A percentile compares a stretch with the other conserved stretches of the same genome.
These are phyloP conservation scores for Plicaturopsis crispa DNA, from an alignment of 768 basidiomycete genomes.

Conservation along the genomic window DNA sequence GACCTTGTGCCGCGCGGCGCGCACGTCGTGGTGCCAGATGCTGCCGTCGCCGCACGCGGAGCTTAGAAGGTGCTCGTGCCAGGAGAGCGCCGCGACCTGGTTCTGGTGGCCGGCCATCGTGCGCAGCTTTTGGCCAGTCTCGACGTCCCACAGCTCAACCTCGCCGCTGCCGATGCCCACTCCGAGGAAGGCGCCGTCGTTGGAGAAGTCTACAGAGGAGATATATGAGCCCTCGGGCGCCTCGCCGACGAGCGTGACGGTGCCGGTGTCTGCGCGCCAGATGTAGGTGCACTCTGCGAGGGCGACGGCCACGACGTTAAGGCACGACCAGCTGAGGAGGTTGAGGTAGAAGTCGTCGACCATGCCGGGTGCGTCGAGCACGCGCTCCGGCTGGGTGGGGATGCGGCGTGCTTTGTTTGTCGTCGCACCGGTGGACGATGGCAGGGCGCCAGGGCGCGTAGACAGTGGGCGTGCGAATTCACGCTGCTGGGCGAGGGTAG, in stretches of 20 bases:
- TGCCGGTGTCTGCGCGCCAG: slow-evolving; percentile 88
- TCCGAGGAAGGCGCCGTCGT: slow-evolving; percentile 75
- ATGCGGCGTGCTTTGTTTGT: slow-evolving; percentile 77
- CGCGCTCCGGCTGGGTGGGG: slow-evolving; percentile 82
- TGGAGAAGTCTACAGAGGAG: slow-evolving; percentile 71
- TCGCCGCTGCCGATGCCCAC: slow-evolving; percentile 76
- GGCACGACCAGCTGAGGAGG: slow-evolving; percentile 80
- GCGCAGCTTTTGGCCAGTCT: slow-evolving; percentile 67
- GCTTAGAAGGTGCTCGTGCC: slow-evolving; percentile 81
- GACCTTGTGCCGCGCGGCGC: slow-evolving; percentile 80
- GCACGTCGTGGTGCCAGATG: slow-evolving; percentile 95
- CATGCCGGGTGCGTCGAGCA: slow-evolving; percentile 91
- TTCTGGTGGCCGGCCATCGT: slow-evolving; percentile 88
- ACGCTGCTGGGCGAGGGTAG: slow-evolving; percentile 67
- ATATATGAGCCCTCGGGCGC: slow-evolving; percentile 72
- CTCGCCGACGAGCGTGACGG: slow-evolving; percentile 72
- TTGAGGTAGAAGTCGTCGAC: slow-evolving; percentile 97
- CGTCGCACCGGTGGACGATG: slow-evolving; percentile 53
- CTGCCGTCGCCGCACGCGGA: slow-evolving; percentile 91
- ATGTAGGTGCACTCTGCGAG: slow-evolving; percentile 84
- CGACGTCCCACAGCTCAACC: slow-evolving; percentile 94
- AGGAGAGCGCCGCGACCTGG: slow-evolving; percentile 79
- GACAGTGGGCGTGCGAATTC: slow-evolving; percentile 73
- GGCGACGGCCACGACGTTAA: slow-evolving; percentile 86
- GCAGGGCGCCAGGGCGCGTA: slow-evolving; percentile 54